Conservation (phyloP, 768 basidiomycete genomes). For the Lactarius pseudohatsudake region DNA sequence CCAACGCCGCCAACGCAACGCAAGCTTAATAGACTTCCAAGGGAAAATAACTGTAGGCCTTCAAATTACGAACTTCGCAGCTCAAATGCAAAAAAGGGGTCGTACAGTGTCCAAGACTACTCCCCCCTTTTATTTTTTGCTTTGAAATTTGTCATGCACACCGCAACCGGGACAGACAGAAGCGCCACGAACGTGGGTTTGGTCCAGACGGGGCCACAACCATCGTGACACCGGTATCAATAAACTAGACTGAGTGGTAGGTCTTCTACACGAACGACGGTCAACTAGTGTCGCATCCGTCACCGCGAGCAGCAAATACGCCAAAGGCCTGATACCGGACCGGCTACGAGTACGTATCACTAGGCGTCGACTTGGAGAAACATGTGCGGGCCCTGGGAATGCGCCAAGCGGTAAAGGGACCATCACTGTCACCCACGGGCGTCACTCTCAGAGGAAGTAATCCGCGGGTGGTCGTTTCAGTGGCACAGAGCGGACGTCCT, state of each 20-base stretch:
- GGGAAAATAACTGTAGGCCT: background rate
- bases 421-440: background rate
- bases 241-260: background rate
- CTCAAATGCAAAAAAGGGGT: background rate
- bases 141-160: background rate
- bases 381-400: background rate
- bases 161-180: background rate
- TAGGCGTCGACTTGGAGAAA: too few relatives aligned
- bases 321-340: background rate
- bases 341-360: background rate
- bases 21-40: background rate
- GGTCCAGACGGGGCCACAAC: background rate
- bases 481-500: conserved; percentile 83
- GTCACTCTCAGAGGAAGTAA: conserved; percentile 63
- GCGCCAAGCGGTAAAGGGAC: background rate
- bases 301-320: background rate
- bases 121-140: background rate
- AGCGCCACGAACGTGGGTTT: background rate
- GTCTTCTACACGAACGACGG: background rate
- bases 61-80: background rate
- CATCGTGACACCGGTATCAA: background rate
- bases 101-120: background rate
- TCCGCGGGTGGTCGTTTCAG: conserved; percentile 84
- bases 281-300: background rate
- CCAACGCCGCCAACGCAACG: background rate